Evolutionary conservation across 768 basidiomycete species (phyloP), one percentile per base, ranked within the genome.

Genomic region (Cystobasidium tubakii): DNA sequence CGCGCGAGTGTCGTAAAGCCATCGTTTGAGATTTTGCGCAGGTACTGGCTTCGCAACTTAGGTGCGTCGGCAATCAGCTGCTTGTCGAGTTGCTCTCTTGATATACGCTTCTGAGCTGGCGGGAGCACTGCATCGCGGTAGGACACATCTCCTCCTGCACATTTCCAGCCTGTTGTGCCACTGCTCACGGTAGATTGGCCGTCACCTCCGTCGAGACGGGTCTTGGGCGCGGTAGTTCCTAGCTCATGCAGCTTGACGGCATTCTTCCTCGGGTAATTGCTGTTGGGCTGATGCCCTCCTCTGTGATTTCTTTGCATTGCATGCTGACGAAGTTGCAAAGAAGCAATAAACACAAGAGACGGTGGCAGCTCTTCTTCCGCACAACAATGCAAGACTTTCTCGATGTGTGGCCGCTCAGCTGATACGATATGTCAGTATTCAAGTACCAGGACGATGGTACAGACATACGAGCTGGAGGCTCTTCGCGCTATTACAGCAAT

Each of bases 111-210:
- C 29, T 31, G 69, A 29, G 54, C 54, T 57, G 50, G 69, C 6
- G 69, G 54, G 13, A 71, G 50, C 46, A 71, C 54, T 27, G 69
- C 69, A 25, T 71, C 69, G 25, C 55, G 29, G 55, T 57, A 36
- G 3, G 54, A 23, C 12, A 71, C 33, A 50, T 54, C 69, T 46
- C 44, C 69, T 23, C 55, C 69, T 10, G 53, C 34, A 21, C 50
- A 7, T 34, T 55, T 29, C 69, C 69, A 71, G 54, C 25, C 63
- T 12, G 29, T 60, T 27, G 10, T 60, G 29, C 57, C 57, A 23
- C 57, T 60, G 13, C n/a, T n/a, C n/a, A 13, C 6, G 25, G 12
- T 29, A 15, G n/a, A 12, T 29, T 60, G 7, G 15, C 39, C 33
- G 33, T 34, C 57, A 29, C 21, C 12, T 3, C 57, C 57, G 29